Conservation (phyloP, 495 filamentous ascomycete genomes). For the Rhizodiscina lignyota region DNA sequence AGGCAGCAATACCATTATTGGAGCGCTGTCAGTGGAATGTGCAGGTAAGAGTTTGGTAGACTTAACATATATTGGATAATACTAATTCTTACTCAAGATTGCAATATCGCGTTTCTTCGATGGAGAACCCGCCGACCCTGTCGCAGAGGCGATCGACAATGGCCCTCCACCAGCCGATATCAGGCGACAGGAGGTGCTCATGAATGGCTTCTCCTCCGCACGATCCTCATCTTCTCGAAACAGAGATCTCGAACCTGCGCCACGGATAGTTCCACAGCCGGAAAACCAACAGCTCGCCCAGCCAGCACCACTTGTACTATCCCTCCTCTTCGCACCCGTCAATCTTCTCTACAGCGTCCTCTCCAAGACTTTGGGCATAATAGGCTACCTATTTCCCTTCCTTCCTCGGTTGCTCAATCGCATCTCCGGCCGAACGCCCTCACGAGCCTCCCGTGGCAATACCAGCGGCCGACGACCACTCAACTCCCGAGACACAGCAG, state of each 20-base stretch:
- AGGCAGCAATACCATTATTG: constrained; percentile 65
- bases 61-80: constrained; percentile 1
- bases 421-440: constrained; percentile 13
- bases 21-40: constrained; percentile 91
- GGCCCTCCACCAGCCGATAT: constrained; percentile 36
- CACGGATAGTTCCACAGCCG: constrained; percentile 62
- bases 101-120: constrained; percentile 96
- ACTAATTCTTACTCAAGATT: constrained; percentile 37
- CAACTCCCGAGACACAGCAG: constrained; percentile 71
- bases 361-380: constrained; percentile 41
- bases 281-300: constrained; percentile 41
- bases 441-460: constrained; percentile 31
- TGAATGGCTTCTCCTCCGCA: constrained; percentile 33
- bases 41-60: constrained; percentile 36
- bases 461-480: constrained; percentile 55
- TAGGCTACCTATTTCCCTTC: constrained; percentile 64
- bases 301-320: constrained; percentile 55
- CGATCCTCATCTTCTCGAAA: constrained; percentile 13
- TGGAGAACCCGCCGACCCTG: constrained; percentile 65
- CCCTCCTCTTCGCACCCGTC: constrained; percentile 68
- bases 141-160: constrained; percentile 52
- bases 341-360: constrained; percentile 56
- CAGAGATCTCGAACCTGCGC: constrained; percentile 42
- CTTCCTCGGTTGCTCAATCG: constrained; percentile 51
- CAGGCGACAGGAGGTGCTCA: constrained; percentile 51